Conservation (phyloP, 768 basidiomycete genomes). For the Boletus reticuloceps region DNA sequence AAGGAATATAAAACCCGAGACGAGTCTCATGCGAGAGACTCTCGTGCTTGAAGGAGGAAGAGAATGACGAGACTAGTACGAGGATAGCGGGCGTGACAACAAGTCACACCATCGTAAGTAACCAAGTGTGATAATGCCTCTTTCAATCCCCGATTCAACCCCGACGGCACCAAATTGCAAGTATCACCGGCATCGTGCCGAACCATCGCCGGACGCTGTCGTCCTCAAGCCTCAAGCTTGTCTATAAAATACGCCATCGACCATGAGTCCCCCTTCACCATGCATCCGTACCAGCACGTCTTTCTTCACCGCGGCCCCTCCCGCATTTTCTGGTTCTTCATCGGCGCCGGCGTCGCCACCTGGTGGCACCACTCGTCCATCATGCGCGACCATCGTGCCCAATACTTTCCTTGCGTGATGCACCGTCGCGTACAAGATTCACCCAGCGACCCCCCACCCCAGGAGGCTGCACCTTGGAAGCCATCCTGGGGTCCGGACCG, state of each 20-base stretch:
- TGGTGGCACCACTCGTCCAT: constrained; percentile 40
- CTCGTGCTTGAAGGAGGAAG: not conserved
- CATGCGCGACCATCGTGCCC: constrained; percentile 41
- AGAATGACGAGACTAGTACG: not conserved
- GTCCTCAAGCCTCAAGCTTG: constrained; percentile 11
- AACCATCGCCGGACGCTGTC: constrained; percentile 23
- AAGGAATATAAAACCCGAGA: not conserved
- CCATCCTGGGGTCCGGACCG: constrained; percentile 2
- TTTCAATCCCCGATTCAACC: constrained; percentile 3
- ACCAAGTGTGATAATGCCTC: not conserved
- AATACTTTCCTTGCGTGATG: constrained; percentile 29
- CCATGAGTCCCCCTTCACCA: not conserved
- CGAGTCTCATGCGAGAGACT: constrained; percentile 1
- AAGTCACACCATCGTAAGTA: constrained; percentile 9
- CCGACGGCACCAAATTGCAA: constrained; percentile 18
- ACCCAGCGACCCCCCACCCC: constrained; percentile 1
- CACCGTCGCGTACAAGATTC: constrained; percentile 18
- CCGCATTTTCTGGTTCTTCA: constrained; percentile 65
- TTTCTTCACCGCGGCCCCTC: constrained; percentile 42
- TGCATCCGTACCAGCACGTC: constrained; percentile 22
- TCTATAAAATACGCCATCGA: constrained; percentile 16
- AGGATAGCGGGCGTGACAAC: constrained; percentile 25
- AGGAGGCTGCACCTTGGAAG: constrained; percentile 3
- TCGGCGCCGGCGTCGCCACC: constrained; percentile 49
- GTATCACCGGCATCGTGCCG: constrained; percentile 12